A percentile compares a stretch with the other conserved stretches of the same genome.
Evolutionary conservation across 768 basidiomycete genomes (phyloP).

Genomic region (Mrakia hoshinonis): DNA sequence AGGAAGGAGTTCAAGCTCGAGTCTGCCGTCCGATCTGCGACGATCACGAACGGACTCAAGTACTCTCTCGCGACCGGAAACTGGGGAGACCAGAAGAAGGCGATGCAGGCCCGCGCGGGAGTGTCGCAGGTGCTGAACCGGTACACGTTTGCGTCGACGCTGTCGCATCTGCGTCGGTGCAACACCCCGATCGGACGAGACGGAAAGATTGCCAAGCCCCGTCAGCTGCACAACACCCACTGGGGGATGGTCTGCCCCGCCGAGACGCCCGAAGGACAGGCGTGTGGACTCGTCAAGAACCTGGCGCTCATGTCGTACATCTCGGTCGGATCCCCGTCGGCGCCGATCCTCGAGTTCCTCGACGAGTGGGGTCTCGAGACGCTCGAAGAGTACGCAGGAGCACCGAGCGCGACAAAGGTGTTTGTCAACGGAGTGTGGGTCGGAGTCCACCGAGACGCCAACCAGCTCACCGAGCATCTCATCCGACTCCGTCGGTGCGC

Average conservation of each 20-base stretch:
- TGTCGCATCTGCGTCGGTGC: slow-evolving; percentile 94
- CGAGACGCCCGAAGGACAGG: slow-evolving; percentile 98
- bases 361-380: slow-evolving; percentile 98
- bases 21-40: slow-evolving; percentile 87
- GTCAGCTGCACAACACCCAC: slow-evolving; percentile 96
- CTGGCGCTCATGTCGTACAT: slow-evolving; percentile 95
- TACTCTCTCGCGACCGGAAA: slow-evolving; percentile 98
- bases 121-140: slow-evolving; percentile 98
- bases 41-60: slow-evolving; percentile 94
- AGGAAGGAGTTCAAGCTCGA: slow-evolving; percentile 89
- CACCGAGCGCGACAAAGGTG: slow-evolving; percentile 77
- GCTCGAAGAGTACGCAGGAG: slow-evolving; percentile 71
- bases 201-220: slow-evolving; percentile 98
- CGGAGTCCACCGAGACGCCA: slow-evolving; percentile 92
- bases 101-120: slow-evolving; percentile 94
- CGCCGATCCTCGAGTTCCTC: slow-evolving; percentile 93
- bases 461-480: slow-evolving; percentile 83
- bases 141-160: slow-evolving; percentile 95
- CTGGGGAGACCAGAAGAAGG: slow-evolving; percentile 99
- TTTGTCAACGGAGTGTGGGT: slow-evolving; percentile 99
- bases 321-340: slow-evolving; percentile 91
- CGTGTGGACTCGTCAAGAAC: slow-evolving; percentile 98
- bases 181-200: slow-evolving; percentile 97
- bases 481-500: slow-evolving; percentile 86
- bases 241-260: slow-evolving; percentile 99